Evolutionary conservation across 2,329 filamentous ascomycete species (phyloP).

Genomic region (Mariannaea elegans): DNA sequence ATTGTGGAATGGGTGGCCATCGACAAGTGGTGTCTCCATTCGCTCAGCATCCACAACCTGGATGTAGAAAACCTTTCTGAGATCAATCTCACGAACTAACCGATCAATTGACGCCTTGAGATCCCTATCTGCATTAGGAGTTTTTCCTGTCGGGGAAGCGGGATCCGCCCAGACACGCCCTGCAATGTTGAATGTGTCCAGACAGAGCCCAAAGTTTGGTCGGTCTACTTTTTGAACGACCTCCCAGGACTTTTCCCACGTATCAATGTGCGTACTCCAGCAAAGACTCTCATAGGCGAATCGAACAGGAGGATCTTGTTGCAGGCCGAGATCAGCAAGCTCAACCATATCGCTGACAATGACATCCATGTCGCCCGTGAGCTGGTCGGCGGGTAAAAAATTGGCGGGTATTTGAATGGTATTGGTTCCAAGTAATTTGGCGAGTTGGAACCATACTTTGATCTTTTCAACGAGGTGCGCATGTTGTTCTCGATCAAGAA

Average conservation of each 20-base stretch:
- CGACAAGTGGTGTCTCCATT: constrained; percentile 46
- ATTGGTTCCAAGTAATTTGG: constrained; percentile 72
- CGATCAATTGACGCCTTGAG: constrained; percentile 62
- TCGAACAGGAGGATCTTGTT: constrained; percentile 63
- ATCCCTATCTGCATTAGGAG: constrained; percentile 60
- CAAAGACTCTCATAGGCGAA: constrained; percentile 78
- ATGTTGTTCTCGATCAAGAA: constrained; percentile 68
- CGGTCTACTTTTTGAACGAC: constrained; percentile 70
- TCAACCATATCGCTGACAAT: constrained; percentile 69
- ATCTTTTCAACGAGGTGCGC: constrained; percentile 74
- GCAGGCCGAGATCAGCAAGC: constrained; percentile 71
- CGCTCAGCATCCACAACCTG: constrained; percentile 79
- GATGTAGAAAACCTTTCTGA: constrained; percentile 75
- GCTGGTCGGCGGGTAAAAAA: constrained; percentile 63
- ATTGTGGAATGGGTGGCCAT: constrained; percentile 45
- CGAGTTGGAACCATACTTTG: constrained; percentile 66
- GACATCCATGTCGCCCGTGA: constrained; percentile 58
- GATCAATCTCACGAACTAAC: constrained; percentile 63
- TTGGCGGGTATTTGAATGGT: constrained; percentile 77
- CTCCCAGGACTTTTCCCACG: constrained; percentile 76
- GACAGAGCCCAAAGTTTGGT: constrained; percentile 76
- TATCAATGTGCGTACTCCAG: constrained; percentile 74
- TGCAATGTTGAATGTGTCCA: constrained; percentile 81
- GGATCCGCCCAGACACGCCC: constrained; percentile 76
- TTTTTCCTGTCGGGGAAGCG: constrained; percentile 57